Evolutionary conservation across 2,329 filamentous ascomycete species (phyloP), one percentile per base, ranked within the genome.

Genomic region (Colletotrichum sp.): DNA sequence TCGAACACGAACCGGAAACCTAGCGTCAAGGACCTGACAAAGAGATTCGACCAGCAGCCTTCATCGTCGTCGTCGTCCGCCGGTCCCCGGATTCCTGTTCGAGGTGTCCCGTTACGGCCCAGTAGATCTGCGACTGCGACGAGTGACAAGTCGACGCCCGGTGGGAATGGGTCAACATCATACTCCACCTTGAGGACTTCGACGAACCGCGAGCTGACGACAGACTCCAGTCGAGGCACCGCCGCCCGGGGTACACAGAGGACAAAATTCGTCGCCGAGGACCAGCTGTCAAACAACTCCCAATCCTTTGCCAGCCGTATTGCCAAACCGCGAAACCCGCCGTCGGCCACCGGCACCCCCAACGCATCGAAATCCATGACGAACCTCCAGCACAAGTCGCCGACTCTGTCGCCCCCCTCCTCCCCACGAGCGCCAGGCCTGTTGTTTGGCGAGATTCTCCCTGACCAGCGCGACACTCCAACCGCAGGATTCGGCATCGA

Each of bases 21-120:
- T n/a, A 96, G 94, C 76, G 94, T 97, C 79, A 95, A 94, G 85
- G 95, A 97, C 82, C 88, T 97, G 77, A 93, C 95, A 80, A 95
- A 93, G 84, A 93, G 91, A 71, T 97, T 96, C 85, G 94, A 96
- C 83, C 92, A 93, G 59, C 73, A 68, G 81, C 92, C 89, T 79
- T 87, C 83, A 63, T 78, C 81, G 28, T 72, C 83, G 65, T 77
- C 81, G 30, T 72, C 81, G 44, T 52, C 81, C 8, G 32, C 77
- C 59, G 81, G 85, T 71, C 79, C 83, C 71, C 85, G 85, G 77
- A 85, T 84, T 78, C 81, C 84, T 69, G 75, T 82, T 52, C 80
- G 82, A 67, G 83, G 83, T 75, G 80, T 82, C 78, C 81, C 80
- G 79, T 81, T 81, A 77, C 83, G 84, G 82, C 82, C 86, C 81